These are phyloP conservation scores for Candida easanensis DNA, from an alignment of 805 yeast genomes.

Conservation along the genomic window DNA sequence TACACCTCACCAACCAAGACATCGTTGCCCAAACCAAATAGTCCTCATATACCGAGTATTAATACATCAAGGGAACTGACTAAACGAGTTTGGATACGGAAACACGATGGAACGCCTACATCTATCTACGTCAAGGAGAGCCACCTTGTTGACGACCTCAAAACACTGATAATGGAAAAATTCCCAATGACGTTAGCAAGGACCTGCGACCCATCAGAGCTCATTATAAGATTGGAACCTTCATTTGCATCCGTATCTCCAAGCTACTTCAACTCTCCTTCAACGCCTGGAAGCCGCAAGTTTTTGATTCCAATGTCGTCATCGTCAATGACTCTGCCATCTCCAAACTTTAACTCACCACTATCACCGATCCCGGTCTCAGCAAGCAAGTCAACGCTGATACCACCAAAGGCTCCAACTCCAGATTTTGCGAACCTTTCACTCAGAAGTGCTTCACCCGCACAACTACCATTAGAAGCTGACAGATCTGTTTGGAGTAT, in stretches of 20 bases:
- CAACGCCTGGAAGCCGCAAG: conserved; percentile 13
- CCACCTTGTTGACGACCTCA: conserved; percentile 82
- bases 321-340: not conserved
- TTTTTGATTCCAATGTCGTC: conserved; percentile 3
- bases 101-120: conserved; percentile 58
- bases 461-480: conserved; percentile 44
- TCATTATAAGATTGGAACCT: conserved; percentile 34
- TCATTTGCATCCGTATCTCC: conserved; percentile 7
- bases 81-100: conserved; percentile 55
- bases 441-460: conserved; percentile 18
- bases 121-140: conserved; percentile 56
- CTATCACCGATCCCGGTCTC: conserved; percentile 26
- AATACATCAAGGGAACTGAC: conserved; percentile 15
- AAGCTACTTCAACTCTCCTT: conserved; percentile 10
- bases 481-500: conserved; percentile 58
- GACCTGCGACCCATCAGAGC: conserved; percentile 66
- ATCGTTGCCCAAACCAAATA: conserved; percentile 2
- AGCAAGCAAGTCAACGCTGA: conserved; percentile 18
- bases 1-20: conserved; percentile 16
- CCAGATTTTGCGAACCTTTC: conserved; percentile 12
- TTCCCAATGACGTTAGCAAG: conserved; percentile 66
- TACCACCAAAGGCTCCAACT: conserved; percentile 14
- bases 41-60: conserved; percentile 16
- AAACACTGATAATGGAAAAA: conserved; percentile 56
- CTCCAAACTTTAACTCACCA: conserved; percentile 19